Evolutionary conservation across 192 early-diverging fungal species (phyloP), one percentile per base, ranked within the genome.

Genomic region (Backusella parvicylindrica): DNA sequence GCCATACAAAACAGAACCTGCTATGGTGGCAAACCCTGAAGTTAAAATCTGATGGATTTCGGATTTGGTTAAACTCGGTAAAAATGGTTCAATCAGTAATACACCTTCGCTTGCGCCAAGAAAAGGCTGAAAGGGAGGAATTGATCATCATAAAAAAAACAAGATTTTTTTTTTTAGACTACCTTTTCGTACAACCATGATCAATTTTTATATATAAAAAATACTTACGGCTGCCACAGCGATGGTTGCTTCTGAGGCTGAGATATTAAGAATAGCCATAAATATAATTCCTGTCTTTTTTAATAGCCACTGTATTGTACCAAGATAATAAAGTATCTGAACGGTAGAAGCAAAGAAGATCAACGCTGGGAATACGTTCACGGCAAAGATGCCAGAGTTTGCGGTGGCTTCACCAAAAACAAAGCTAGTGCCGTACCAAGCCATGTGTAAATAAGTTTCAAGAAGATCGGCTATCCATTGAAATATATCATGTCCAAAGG

Each of bases 21-120:
- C 90, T 75, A 97, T 91, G 60, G 95, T 97, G 41, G 95, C 90
- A 83, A 97, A 97, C 71, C 95, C 95, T 65, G 93, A 94, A 15
- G 90, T 89, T 91, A 97, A 91, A 83, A 92, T 87, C 28, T 94
- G 89, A 81, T 96, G 94, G 43, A 97, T 81, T 84, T 97, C 95
- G 3, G 94, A 90, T 23, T 82, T 84, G 43, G 95, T 97, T 89
- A 95, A 92, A 78, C 89, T 87, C 72, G 89, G 86, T 23, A 97
- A 67, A 75, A 93, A 95, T 65, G 94, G 94, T 67, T 87, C 86
- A 38, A 96, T 89, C 67, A 97, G 81, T 63, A 97, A 82, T 53
- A 89, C 92, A 66, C 89, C 92, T 84, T 97, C 95, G 70, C 86
- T 82, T 84, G 92, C 88, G 9, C 95, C 95, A 49, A 96, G 79